phyloP scores from a whole-genome alignment of 257 asterid genomes.

The Capsicum rhomboideum region DNA sequence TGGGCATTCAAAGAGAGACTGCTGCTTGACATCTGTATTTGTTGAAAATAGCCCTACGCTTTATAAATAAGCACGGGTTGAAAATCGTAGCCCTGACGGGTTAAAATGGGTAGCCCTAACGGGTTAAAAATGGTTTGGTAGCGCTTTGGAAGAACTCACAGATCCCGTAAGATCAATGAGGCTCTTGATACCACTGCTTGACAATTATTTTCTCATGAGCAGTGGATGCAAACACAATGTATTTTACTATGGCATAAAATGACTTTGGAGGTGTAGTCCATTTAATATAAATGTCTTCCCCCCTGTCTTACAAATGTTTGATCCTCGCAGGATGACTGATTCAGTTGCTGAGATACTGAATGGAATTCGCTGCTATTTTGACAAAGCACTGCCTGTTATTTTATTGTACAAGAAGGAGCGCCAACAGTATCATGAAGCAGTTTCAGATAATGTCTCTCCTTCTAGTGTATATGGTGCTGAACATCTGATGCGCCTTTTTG shows the following conservation, averaged over 20 bases:
- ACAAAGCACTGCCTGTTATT: conserved; percentile 67
- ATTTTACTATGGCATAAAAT: background rate
- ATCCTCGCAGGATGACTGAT: conserved; percentile 54
- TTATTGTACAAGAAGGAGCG: conserved; percentile 89
- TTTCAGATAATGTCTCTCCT: conserved; percentile 53
- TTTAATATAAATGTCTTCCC: background rate
- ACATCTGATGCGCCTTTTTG: conserved; percentile 92
- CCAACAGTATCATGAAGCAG: conserved; percentile 66
- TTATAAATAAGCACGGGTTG: too few species aligned
- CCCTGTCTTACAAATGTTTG: background rate
- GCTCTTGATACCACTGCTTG: too few species aligned
- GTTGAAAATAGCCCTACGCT: too few species aligned
- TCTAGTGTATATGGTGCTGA: conserved; percentile 94
- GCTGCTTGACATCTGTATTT: too few species aligned
- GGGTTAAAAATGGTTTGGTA: too few species aligned
- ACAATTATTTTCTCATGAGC: background rate
- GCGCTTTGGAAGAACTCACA: too few species aligned
- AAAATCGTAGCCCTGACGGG: too few species aligned
- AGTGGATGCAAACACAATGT: background rate
- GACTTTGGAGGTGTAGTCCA: background rate
- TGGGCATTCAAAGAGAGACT: too few species aligned
- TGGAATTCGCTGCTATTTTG: conserved; percentile 79
- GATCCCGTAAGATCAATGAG: too few species aligned
- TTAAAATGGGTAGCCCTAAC: too few species aligned
- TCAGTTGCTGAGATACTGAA: conserved; percentile 72